A percentile compares a stretch with the other conserved stretches of the same genome.
phyloP scores from a whole-genome alignment of 805 yeast species.

The Cyberlindnera maclurae region DNA sequence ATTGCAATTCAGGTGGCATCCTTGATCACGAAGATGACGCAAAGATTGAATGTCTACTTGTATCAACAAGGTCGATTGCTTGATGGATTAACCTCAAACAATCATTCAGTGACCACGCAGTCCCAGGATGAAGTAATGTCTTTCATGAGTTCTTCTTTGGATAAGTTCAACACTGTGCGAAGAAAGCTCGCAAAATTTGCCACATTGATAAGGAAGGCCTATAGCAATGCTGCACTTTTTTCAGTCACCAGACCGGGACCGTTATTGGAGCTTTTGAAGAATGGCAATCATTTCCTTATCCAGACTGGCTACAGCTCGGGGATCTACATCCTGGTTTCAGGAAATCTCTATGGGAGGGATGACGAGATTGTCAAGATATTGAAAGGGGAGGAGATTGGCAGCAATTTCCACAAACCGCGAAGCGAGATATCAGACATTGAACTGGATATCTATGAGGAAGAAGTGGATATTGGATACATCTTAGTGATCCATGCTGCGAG shows the following conservation, averaged over 20 bases:
- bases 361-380: slow-evolving; percentile 38
- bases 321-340: slow-evolving; percentile 71
- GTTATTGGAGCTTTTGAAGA: slow-evolving; percentile 51
- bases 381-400: slow-evolving; percentile 44
- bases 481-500: slow-evolving; percentile 71
- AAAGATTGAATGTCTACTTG: slow-evolving; percentile 62
- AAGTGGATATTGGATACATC: slow-evolving; percentile 47
- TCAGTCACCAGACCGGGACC: slow-evolving; percentile 43
- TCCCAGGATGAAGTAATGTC: slow-evolving; percentile 27
- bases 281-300: slow-evolving; percentile 67
- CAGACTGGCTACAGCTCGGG: slow-evolving; percentile 72
- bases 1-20: slow-evolving; percentile 71
- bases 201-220: slow-evolving; percentile 55
- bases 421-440: slow-evolving; percentile 15
- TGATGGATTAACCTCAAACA: slow-evolving; percentile 26
- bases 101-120: slow-evolving; percentile 9
- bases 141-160: slow-evolving; percentile 51
- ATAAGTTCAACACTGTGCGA: slow-evolving; percentile 66
- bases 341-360: slow-evolving; percentile 32
- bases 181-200: slow-evolving; percentile 79
- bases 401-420: slow-evolving; percentile 32
- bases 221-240: slow-evolving; percentile 65
- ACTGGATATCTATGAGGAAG: slow-evolving; percentile 22
- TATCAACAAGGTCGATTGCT: slow-evolving; percentile 68
- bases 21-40: slow-evolving; percentile 59